A percentile compares a stretch with the other conserved stretches of the same genome.
These are phyloP conservation scores for Diddensiella santjacobensis DNA, from an alignment of 805 yeast species.

Conservation along the genomic window DNA sequence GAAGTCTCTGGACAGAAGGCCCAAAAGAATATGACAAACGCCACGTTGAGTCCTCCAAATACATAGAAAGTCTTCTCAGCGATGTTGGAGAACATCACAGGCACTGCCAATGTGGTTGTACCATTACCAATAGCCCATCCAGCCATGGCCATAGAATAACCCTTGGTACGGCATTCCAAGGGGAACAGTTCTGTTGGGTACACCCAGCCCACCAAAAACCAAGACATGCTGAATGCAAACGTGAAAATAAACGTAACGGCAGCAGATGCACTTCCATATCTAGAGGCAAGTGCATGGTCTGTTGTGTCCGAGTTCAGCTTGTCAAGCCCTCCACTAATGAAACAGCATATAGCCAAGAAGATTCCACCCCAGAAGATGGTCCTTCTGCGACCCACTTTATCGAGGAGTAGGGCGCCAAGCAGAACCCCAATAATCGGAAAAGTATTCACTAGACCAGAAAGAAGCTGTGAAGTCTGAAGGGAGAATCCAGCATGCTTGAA, in stretches of 20 bases:
- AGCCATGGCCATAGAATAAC: slow-evolving; percentile 13
- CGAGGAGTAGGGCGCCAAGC: slow-evolving; percentile 4
- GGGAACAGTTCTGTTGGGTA: slow-evolving; percentile 10
- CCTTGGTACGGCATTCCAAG: slow-evolving; percentile 10
- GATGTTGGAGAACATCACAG: slow-evolving; percentile 39
- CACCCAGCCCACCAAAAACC: slow-evolving; percentile 12
- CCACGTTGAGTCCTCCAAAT: slow-evolving; percentile 22
- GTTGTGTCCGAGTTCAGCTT: not conserved
- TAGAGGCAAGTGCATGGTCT: not conserved
- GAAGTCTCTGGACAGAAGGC: slow-evolving; percentile 40
- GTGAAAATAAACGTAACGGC: slow-evolving; percentile 10
- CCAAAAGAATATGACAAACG: slow-evolving; percentile 22
- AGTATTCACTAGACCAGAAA: slow-evolving; percentile 9
- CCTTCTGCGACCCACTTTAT: slow-evolving; percentile 4
- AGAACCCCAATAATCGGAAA: slow-evolving; percentile 4
- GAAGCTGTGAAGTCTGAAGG: not conserved
- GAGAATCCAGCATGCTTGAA: slow-evolving; percentile 32
- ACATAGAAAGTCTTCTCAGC: slow-evolving; percentile 43
- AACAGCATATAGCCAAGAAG: not conserved
- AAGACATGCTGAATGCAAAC: slow-evolving; percentile 10
- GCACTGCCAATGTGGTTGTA: slow-evolving; percentile 23
- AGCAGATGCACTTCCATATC: slow-evolving; percentile 5
- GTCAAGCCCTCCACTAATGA: slow-evolving; percentile 2
- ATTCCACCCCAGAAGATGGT: slow-evolving; percentile 2
- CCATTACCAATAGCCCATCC: slow-evolving; percentile 18